Percentiles rank a stretch among this genome's conserved stretches.
phyloP scores from a whole-genome alignment of 352 stramenopile genomes.

The Phytopythium delawarense region DNA sequence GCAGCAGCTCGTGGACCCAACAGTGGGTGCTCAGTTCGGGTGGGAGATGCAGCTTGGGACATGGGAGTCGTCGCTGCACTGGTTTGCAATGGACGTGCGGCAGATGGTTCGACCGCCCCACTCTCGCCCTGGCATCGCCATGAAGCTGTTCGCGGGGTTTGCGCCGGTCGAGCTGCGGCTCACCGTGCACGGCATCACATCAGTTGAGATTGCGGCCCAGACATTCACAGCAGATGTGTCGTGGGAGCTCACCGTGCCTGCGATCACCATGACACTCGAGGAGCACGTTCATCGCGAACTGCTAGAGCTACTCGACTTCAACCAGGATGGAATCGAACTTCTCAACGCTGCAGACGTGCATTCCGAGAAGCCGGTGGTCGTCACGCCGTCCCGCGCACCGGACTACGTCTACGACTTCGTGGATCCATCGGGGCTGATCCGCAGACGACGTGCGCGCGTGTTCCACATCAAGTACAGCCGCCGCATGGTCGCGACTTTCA shows the following conservation, averaged over 20 bases:
- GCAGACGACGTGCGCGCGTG: constrained; percentile 21
- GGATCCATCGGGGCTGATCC: constrained; percentile 20
- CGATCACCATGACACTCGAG: constrained; percentile 33
- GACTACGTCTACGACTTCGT: constrained; percentile 20
- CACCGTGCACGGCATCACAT: constrained; percentile 29
- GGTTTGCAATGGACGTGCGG: constrained; percentile 44
- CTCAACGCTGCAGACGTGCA: constrained; percentile 27
- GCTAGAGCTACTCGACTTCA: constrained; percentile 34
- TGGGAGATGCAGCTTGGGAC: constrained; percentile 58
- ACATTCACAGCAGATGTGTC: constrained; percentile 41
- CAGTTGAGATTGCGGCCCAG: constrained; percentile 39
- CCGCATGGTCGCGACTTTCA: constrained; percentile 39
- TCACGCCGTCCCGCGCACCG: constrained; percentile 23
- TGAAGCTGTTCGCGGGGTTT: constrained; percentile 29
- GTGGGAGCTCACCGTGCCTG: constrained; percentile 37
- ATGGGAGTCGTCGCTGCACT: constrained; percentile 35
- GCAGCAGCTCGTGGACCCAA: constrained; percentile 1
- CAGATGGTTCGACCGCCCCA: constrained; percentile 9
- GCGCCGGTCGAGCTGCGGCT: constrained; percentile 27
- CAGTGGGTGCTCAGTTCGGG: constrained; percentile 27
- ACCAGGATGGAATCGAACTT: constrained; percentile 34
- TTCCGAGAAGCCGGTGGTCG: constrained; percentile 15
- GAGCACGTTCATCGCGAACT: constrained; percentile 33
- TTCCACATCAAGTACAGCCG: constrained; percentile 35
- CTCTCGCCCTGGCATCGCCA: neutral